Conservation (phyloP, 2,329 filamentous ascomycete species). For the Diaporthe ilicicola region DNA sequence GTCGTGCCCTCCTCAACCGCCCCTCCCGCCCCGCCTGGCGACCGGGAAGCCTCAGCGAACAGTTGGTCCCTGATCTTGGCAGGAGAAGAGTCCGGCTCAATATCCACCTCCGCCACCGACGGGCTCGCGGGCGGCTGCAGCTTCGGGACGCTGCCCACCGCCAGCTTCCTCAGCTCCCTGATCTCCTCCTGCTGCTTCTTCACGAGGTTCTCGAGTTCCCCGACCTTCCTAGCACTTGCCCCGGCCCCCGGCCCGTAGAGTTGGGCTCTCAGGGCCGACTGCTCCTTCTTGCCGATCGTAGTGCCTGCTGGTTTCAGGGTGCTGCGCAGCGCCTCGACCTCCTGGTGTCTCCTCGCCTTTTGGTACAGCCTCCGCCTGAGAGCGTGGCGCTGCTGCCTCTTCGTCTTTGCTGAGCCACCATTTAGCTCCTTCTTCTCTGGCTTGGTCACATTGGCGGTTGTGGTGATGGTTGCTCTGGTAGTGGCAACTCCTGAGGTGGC, state of each 20-base stretch:
- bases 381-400: conserved; percentile 13
- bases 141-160: conserved; percentile 1
- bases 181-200: conserved; percentile 27
- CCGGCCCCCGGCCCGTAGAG: conserved; percentile 17
- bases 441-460: background rate
- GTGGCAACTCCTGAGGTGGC: background rate
- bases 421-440: conserved; percentile 9
- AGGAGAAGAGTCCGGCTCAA: conserved; percentile 24
- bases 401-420: conserved; percentile 1
- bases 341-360: conserved; percentile 8
- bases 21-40: background rate
- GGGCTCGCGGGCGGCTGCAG: conserved; percentile 15
- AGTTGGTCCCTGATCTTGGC: conserved; percentile 29
- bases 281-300: conserved; percentile 16
- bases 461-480: background rate
- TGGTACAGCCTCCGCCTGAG: conserved; percentile 22
- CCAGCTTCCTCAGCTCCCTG: conserved; percentile 11
- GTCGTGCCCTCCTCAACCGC: background rate
- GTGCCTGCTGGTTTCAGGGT: conserved; percentile 14
- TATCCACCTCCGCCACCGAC: background rate
- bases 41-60: background rate
- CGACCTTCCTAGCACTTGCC: conserved; percentile 1
- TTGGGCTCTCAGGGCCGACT: background rate
- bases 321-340: background rate
- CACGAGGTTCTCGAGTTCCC: conserved; percentile 27